Percentiles rank a stretch among this genome's conserved stretches.
Conservation (phyloP, 208 protist species). For the Willaertia magna region DNA sequence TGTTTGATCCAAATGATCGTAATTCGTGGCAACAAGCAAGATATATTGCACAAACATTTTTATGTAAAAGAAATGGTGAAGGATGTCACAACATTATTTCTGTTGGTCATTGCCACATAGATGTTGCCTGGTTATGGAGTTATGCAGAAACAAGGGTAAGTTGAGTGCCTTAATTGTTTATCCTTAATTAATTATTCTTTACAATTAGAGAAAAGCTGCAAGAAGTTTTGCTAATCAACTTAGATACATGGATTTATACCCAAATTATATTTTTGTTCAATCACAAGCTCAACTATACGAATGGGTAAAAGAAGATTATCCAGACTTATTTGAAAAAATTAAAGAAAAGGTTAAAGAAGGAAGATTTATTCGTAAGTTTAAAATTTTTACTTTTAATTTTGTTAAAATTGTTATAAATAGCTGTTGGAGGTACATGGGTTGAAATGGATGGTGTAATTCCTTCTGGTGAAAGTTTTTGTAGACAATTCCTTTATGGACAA, state of each 20-base stretch:
- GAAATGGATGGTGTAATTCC: conserved; percentile 53
- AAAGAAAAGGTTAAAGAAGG: conserved; percentile 21
- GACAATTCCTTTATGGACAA: conserved; percentile 47
- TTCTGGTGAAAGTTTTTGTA: conserved; percentile 34
- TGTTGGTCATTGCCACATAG: conserved; percentile 45
- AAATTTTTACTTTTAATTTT: not conserved
- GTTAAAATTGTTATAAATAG: not conserved
- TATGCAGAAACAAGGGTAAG: too few relatives aligned
- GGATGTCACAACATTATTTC: conserved; percentile 13
- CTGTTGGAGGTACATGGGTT: conserved; percentile 41
- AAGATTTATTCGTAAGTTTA: conserved; percentile 16
- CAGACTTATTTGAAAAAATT: conserved; percentile 32
- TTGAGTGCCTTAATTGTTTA: too few relatives aligned
- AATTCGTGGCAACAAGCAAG: not conserved
- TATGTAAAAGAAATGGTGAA: conserved; percentile 28
- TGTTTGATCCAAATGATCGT: conserved; percentile 11
- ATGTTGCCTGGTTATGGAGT: conserved; percentile 32
- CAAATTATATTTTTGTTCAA: not conserved
- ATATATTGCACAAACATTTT: conserved; percentile 20
- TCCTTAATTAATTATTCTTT: not conserved
- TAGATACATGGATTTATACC: not conserved
- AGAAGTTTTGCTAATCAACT: conserved; percentile 5
- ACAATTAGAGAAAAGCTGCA: conserved; percentile 37
- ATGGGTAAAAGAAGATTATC: conserved; percentile 31
- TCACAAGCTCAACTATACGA: conserved; percentile 21